A percentile compares a stretch with the other conserved stretches of the same genome.
Evolutionary conservation across 2,329 filamentous ascomycete species (phyloP).

Genomic region (Capronia americana): DNA sequence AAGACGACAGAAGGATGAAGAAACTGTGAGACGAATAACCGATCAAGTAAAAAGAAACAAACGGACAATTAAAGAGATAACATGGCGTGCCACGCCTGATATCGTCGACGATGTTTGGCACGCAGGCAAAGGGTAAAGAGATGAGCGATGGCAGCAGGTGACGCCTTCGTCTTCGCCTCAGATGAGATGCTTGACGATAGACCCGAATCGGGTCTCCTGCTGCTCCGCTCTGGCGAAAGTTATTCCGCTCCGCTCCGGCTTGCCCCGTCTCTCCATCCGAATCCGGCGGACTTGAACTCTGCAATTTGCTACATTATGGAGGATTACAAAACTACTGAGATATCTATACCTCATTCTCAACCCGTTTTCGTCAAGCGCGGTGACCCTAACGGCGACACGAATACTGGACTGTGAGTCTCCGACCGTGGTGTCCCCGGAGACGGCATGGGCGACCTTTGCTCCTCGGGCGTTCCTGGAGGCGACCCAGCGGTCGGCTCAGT

Average conservation of each 20-base stretch:
- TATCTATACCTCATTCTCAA: constrained; percentile 3
- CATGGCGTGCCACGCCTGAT: constrained; percentile 10
- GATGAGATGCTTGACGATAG: background rate
- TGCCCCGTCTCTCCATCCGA: background rate
- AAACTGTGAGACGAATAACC: background rate
- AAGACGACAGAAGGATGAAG: constrained; percentile 7
- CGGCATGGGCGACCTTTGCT: constrained; percentile 32
- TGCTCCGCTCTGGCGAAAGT: background rate
- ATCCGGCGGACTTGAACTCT: background rate
- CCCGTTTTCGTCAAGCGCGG: constrained; percentile 23
- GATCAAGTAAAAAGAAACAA: constrained; percentile 2
- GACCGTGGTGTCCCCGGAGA: constrained; percentile 29
- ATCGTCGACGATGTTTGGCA: constrained; percentile 11
- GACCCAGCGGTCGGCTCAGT: constrained; percentile 38
- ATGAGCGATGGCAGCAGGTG: constrained; percentile 6
- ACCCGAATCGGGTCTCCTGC: background rate
- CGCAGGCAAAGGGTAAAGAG: constrained; percentile 16
- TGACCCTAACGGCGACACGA: constrained; percentile 35
- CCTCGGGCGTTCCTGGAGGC: constrained; percentile 42
- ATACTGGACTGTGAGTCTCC: constrained; percentile 31
- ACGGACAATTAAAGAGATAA: constrained; percentile 6
- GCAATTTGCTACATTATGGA: background rate
- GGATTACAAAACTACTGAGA: background rate
- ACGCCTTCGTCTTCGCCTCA: constrained; percentile 2
- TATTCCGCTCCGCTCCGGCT: constrained; percentile 10